Percentiles rank a stretch among this genome's conserved stretches.
Conservation (phyloP, 2,329 filamentous ascomycete species). For the Aspergillus aculeatinus region DNA sequence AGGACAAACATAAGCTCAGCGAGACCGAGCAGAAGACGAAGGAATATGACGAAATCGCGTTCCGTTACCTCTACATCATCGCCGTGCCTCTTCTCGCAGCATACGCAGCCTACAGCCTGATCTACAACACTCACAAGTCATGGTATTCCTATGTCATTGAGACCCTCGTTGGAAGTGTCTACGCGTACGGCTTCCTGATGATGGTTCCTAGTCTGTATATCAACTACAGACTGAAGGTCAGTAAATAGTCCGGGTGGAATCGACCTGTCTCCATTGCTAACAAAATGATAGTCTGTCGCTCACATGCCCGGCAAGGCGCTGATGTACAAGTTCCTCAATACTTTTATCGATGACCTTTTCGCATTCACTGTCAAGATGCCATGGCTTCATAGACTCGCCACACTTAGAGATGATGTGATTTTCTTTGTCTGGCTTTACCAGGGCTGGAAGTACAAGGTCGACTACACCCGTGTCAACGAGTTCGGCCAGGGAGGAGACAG, state of each 20-base stretch:
- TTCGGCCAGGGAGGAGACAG: slow-evolving; percentile 98
- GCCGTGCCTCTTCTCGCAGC: slow-evolving; percentile 85
- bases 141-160: slow-evolving; percentile 98
- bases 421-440: slow-evolving; percentile 99
- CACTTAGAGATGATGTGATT: slow-evolving; percentile 91
- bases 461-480: slow-evolving; percentile 91
- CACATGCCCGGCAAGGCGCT: slow-evolving; percentile 97
- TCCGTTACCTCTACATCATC: slow-evolving; percentile 92
- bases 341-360: slow-evolving; percentile 97
- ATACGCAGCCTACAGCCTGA: slow-evolving; percentile 85
- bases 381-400: slow-evolving; percentile 84
- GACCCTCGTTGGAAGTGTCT: slow-evolving; percentile 91
- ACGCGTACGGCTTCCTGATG: slow-evolving; percentile 98
- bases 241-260: slow-evolving; percentile 11
- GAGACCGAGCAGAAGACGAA: slow-evolving; percentile 97
- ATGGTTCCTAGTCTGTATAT: slow-evolving; percentile 98
- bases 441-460: slow-evolving; percentile 85
- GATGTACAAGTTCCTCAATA: slow-evolving; percentile 98
- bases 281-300: slow-evolving; percentile 61
- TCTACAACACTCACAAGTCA: slow-evolving; percentile 94
- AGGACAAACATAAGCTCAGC: slow-evolving; percentile 94
- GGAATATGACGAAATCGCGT: slow-evolving; percentile 96
- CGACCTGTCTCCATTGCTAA: slow-evolving; percentile 14
- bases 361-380: slow-evolving; percentile 99
- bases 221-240: slow-evolving; percentile 91